Conservation (phyloP, 1,284 basidiomycete species). For the Heterobasidion irregulare region DNA sequence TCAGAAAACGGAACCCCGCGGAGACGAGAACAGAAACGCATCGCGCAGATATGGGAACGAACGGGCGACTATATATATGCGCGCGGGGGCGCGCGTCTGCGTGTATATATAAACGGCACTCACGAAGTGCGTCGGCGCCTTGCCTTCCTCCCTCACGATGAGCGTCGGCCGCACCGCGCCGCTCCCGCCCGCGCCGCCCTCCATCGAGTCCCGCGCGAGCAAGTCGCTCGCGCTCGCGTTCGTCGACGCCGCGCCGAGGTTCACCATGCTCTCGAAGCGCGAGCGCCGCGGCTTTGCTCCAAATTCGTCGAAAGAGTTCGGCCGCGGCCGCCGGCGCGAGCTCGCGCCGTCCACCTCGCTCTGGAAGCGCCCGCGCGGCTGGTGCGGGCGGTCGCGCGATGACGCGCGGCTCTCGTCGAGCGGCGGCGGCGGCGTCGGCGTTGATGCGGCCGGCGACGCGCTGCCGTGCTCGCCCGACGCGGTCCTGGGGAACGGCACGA, state of each 20-base stretch:
- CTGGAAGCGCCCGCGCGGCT: constrained; percentile 55
- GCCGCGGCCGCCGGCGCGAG: constrained; percentile 42
- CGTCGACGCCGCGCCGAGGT: constrained; percentile 42
- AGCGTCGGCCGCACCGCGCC: constrained; percentile 67
- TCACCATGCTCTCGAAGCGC: constrained; percentile 63
- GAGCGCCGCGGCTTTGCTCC: constrained; percentile 41
- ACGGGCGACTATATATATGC: too few relatives aligned
- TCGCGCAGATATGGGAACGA: too few relatives aligned
- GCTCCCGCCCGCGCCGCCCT: constrained; percentile 24
- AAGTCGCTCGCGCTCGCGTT: constrained; percentile 61
- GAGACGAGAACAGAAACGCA: not conserved
- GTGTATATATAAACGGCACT: constrained; percentile 26
- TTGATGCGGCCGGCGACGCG: not conserved
- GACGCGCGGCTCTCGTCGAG: too few relatives aligned
- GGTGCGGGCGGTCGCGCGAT: constrained; percentile 3
- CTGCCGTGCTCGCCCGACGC: constrained; percentile 38
- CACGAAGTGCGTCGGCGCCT: constrained; percentile 77
- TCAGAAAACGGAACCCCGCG: not conserved
- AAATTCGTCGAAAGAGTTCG: constrained; percentile 63
- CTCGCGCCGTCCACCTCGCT: constrained; percentile 56
- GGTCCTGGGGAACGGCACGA: constrained; percentile 56
- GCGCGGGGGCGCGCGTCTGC: too few relatives aligned
- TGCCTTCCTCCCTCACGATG: constrained; percentile 76
- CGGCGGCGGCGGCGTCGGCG: too few relatives aligned
- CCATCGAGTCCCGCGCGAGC: constrained; percentile 47